Base-by-base conservation (phyloP, 306 rosid genomes). In the Pyrus bretschneideri region DNA sequence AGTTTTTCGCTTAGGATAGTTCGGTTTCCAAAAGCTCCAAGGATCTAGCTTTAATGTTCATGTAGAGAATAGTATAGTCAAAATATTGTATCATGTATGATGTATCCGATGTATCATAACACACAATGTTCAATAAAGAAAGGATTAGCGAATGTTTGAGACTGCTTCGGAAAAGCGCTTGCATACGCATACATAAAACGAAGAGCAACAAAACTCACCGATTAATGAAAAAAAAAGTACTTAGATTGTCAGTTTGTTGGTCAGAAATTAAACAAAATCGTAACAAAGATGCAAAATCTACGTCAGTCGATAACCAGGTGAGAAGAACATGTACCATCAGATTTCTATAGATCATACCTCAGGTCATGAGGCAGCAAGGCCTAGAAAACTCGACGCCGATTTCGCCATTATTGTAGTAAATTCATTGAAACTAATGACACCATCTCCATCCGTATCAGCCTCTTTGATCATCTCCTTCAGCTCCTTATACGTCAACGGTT, bases 391-490 rank as follows among this genome's bases (percentile, higher is more conserved):
- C 55, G 93, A 85, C 33, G 91, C 94, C 12, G 97, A 88, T 29
- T 81, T 84, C 5, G 91, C 93, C 97, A 91, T 91, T 6, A 88
- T 88, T 29, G 81, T 42, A 15, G 92, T 83, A 78, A 93, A 91
- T 81, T 93, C 97, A 59, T 69, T 64, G 80, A 93, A 93, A 54
- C 96, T 93, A 74, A 89, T 93, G 0, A 87, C 93, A 23, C 98
- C 97, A 69, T 93, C 97, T 11, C 97, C 98, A 58, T 93, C 86
- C 1, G 72, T 60, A 67, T 93, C 96, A 25, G 97, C 98, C 73
- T 91, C 96, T 76, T 73, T 83, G 76, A 93, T 93, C 92, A 88
- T 93, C 80, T 89, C 93, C 1, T 87, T 91, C n/a, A 93, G 87
- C 73, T 93, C 98, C 52, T 82, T 71, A 61, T 85, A 91, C 8